These are phyloP conservation scores for Aspergillus quadricinctus DNA, from an alignment of 2,329 filamentous ascomycete genomes.

Conservation along the genomic window DNA sequence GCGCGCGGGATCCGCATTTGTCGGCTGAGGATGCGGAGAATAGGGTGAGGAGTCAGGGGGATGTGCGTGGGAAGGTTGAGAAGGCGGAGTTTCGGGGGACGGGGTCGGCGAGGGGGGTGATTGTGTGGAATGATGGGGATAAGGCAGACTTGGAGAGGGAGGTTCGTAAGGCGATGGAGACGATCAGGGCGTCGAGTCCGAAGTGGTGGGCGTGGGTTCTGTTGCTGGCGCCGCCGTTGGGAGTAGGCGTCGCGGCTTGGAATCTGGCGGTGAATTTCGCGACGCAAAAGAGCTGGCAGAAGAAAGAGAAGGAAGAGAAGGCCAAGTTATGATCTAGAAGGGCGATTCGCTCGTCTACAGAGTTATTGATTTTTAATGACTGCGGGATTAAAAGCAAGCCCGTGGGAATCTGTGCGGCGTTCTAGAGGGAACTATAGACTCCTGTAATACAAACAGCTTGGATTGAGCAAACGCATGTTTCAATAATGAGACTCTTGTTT, in stretches of 20 bases:
- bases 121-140: conserved; percentile 86
- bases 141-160: conserved; percentile 65
- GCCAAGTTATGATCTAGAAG: conserved; percentile 48
- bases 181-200: conserved; percentile 62
- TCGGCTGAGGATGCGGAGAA: conserved; percentile 83
- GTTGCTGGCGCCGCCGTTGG: conserved; percentile 68
- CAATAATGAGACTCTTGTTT: neutral
- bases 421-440: neutral
- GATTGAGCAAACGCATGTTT: neutral
- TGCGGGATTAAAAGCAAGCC: neutral
- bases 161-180: conserved; percentile 61
- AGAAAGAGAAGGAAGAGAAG: conserved; percentile 54
- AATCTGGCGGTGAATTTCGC: conserved; percentile 67
- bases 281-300: conserved; percentile 68
- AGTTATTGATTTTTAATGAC: neutral
- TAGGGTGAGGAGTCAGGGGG: conserved; percentile 78
- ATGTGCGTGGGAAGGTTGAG: conserved; percentile 77
- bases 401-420: neutral
- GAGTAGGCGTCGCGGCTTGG: conserved; percentile 63
- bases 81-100: conserved; percentile 60
- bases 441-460: neutral
- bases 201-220: conserved; percentile 78
- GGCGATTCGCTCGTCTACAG: neutral
- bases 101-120: conserved; percentile 61
- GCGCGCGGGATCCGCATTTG: conserved; percentile 71